phyloP scores from a whole-genome alignment of 164 flowering plant species.

The Chimonanthus salicifolius region DNA sequence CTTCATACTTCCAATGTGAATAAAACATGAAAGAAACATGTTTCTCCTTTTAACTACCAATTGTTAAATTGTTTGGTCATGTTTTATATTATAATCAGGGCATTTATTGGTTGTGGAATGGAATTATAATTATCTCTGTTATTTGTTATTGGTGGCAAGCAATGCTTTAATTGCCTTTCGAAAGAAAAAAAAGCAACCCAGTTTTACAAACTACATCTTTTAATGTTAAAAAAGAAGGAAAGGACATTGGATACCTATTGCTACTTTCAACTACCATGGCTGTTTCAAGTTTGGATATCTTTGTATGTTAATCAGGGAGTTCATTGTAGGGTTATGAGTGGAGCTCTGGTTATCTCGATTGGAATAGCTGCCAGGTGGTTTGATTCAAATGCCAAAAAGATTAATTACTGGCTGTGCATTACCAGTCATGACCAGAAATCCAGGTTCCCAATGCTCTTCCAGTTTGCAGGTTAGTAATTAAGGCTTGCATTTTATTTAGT shows the following conservation, averaged over 20 bases:
- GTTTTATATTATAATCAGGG: too few relatives aligned
- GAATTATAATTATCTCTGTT: too few relatives aligned
- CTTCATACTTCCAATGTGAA: too few relatives aligned
- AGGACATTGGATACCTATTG: background rate
- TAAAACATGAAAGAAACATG: too few relatives aligned
- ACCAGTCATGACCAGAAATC: constrained; percentile 31
- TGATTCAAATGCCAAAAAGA: constrained; percentile 36
- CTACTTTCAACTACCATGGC: background rate
- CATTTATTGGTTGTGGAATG: too few relatives aligned
- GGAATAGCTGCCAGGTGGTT: constrained; percentile 60
- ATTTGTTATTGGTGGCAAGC: too few relatives aligned
- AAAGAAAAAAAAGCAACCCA: too few relatives aligned
- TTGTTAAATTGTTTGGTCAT: too few relatives aligned
- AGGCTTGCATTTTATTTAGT: background rate
- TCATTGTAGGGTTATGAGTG: constrained; percentile 61
- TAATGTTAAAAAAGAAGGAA: too few relatives aligned
- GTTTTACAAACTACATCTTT: background rate
- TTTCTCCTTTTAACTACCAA: too few relatives aligned
- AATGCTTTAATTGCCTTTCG: too few relatives aligned
- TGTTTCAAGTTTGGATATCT: background rate
- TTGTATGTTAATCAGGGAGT: background rate
- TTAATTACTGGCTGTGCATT: constrained; percentile 49
- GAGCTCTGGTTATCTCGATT: constrained; percentile 51
- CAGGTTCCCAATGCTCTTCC: constrained; percentile 51
- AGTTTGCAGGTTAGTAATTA: constrained; percentile 55